Evolutionary conservation across 2,329 filamentous ascomycete species (phyloP).

Genomic region (Fusarium sulawesiense): DNA sequence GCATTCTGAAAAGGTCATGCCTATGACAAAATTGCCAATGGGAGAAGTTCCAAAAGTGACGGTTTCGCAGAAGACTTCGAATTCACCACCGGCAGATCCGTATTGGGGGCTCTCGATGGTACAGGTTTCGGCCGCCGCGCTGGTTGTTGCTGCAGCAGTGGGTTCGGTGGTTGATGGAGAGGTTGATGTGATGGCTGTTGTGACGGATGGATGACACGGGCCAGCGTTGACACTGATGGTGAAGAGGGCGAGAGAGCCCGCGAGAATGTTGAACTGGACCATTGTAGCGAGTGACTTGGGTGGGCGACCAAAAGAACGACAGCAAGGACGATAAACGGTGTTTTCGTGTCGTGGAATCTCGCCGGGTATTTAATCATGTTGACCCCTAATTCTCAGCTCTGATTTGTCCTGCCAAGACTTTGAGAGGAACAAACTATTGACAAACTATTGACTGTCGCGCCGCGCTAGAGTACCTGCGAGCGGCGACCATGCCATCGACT

Average conservation of each 20-base stretch:
- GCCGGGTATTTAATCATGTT: no score
- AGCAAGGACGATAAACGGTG: no score
- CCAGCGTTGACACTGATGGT: not conserved
- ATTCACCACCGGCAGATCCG: not conserved
- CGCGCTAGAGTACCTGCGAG: not conserved
- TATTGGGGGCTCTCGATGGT: not conserved
- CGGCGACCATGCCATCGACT: not conserved
- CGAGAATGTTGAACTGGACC: not conserved
- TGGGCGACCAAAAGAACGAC: accelerated
- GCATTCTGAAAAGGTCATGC: not conserved
- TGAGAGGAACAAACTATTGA: not conserved
- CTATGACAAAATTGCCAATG: not conserved
- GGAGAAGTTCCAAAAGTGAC: not conserved
- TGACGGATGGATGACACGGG: not conserved
- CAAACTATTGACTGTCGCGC: not conserved
- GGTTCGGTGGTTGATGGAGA: not conserved
- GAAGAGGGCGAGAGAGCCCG: not conserved
- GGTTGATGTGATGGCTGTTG: no score
- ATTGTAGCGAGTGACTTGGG: not conserved
- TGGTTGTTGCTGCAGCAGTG: not conserved
- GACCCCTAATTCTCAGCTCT: not conserved
- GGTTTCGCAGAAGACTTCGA: not conserved
- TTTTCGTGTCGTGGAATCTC: no score
- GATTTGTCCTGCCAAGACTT: no score
- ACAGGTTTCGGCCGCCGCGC: not conserved